Evolutionary conservation across 2,329 filamentous ascomycete genomes (phyloP), one percentile per base, ranked within the genome.

Genomic region (Penicillium olsonii): DNA sequence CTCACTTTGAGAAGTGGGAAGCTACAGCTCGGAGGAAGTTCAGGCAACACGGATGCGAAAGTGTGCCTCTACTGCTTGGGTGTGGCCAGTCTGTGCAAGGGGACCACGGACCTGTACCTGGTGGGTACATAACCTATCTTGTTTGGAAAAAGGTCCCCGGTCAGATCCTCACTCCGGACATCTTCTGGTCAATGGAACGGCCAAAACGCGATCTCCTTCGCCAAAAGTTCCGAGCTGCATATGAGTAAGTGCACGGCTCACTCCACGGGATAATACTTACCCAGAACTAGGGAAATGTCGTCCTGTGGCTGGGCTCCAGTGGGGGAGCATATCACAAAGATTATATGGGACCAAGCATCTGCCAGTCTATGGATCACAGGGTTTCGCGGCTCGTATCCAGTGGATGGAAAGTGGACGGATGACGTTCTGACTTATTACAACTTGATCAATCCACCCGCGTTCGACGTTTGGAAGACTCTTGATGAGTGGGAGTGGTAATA

Each of bases 161-260:
- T 22, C 17, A 31, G 35, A 24, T 45, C 42, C 42, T 45, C 12
- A 38, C 24, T 39, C 42, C 24, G 22, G 35, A 38, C 5, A 1
- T 45, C 2, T 39, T 45, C 42, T 45, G 42, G 42, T 45, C 42
- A 45, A 31, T 45, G 24, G 34, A 45, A 34, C 42, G 42, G 31
- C 17, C 34, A 29, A 22, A 38, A 39, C 42, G 42, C 38, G 42
- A 45, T 31, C 22, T 45, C 35, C 14, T 45, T 38, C 34, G 35
- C 34, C 42, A 34, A 20, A 45, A 38, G 24, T 45, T 45, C 34
- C 35, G 18, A 24, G 34, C 24, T 45, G 42, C 42, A 45, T 45
- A 45, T 31, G 34, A 38, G 42, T 45, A 38, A 45, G 35, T 45
- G 24, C 18, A 18, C 17, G 38, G 34, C 31, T 33, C n/a, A 29